These are phyloP conservation scores for Clathrus columnatus DNA, from an alignment of 768 basidiomycete genomes.

Conservation along the genomic window DNA sequence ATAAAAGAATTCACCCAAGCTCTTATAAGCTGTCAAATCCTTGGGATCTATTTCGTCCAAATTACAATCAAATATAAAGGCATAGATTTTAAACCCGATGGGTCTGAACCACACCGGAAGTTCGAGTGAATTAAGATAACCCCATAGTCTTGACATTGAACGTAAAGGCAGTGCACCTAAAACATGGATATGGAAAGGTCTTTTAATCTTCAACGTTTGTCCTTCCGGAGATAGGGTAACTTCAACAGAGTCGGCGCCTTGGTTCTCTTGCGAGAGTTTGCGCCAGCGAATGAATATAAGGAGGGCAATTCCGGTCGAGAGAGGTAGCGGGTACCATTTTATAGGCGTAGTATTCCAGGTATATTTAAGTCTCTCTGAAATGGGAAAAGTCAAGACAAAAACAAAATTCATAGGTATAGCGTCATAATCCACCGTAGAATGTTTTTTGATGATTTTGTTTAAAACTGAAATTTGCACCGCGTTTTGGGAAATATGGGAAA, in stretches of 20 bases:
- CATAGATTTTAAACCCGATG: constrained; percentile 77
- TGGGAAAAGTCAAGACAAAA: not conserved
- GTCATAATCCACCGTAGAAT: not conserved
- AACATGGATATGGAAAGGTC: constrained; percentile 86
- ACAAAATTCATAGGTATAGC: not conserved
- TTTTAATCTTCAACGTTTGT: constrained; percentile 71
- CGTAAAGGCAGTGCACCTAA: constrained; percentile 90
- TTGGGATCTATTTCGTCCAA: constrained; percentile 78
- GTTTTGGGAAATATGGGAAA: not conserved
- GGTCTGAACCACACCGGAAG: constrained; percentile 96
- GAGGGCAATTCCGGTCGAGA: constrained; percentile 85
- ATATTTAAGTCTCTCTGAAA: constrained; percentile 37
- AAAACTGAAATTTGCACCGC: not conserved
- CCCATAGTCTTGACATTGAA: constrained; percentile 95
- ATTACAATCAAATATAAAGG: constrained; percentile 87
- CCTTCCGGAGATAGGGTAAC: constrained; percentile 9
- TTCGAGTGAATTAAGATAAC: constrained; percentile 87
- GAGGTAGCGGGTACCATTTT: constrained; percentile 90
- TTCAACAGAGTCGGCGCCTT: constrained; percentile 6
- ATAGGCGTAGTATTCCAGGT: constrained; percentile 86
- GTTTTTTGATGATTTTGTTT: not conserved
- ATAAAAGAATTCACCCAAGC: constrained; percentile 96
- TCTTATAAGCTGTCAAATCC: constrained; percentile 72
- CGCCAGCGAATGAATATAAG: constrained; percentile 73
- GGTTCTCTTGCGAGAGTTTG: constrained; percentile 38